phyloP scores from a whole-genome alignment of 2,329 filamentous ascomycete species.

The Colletotrichum costaricense region DNA sequence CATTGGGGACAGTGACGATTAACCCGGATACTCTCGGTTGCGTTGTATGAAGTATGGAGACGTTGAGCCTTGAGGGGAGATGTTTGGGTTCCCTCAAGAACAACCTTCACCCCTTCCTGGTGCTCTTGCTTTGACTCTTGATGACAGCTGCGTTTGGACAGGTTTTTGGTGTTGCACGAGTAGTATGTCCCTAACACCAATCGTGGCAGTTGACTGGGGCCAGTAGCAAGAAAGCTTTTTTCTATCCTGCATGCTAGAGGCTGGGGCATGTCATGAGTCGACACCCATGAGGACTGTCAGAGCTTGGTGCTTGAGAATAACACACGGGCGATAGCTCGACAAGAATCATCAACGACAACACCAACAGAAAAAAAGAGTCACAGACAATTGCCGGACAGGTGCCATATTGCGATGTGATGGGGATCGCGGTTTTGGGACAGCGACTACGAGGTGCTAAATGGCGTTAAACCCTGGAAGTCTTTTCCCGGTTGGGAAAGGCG shows the following conservation, averaged over 20 bases:
- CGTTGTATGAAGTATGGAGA: background rate
- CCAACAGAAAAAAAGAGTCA: background rate
- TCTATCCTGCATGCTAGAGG: background rate
- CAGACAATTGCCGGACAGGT: slow-evolving; percentile 17
- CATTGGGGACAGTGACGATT: slow-evolving; percentile 2
- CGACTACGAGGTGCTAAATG: background rate
- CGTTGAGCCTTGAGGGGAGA: background rate
- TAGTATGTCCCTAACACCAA: slow-evolving; percentile 9
- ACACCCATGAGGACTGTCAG: background rate
- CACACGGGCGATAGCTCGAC: background rate
- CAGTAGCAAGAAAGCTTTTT: background rate
- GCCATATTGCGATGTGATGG: slow-evolving; percentile 21
- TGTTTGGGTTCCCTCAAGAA: background rate
- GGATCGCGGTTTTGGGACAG: background rate
- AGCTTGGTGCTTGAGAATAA: background rate
- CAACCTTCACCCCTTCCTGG: background rate
- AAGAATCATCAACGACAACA: background rate
- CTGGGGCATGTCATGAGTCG: background rate
- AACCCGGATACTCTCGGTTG: slow-evolving; percentile 16
- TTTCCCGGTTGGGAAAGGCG: slow-evolving; percentile 2
- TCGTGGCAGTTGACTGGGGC: slow-evolving; percentile 9
- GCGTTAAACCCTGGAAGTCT: background rate
- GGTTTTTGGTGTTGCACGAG: slow-evolving; percentile 17
- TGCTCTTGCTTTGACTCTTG: background rate
- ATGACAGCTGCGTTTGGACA: slow-evolving; percentile 3